Percentiles rank a stretch among this genome's conserved stretches.
Evolutionary conservation across 1,284 basidiomycete species (phyloP).

Genomic region (Pascua sp.): DNA sequence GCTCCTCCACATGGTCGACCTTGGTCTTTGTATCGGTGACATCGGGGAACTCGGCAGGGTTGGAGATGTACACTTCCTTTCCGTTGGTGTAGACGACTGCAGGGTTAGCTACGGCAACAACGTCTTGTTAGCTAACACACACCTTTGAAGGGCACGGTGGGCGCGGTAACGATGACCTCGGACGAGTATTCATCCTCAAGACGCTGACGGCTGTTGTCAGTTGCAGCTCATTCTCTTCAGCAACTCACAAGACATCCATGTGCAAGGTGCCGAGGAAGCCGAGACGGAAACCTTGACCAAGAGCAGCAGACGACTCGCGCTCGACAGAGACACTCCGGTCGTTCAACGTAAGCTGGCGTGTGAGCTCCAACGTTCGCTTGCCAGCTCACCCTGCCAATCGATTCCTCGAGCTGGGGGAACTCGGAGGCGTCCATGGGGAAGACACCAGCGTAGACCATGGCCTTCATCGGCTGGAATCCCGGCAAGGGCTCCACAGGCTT

Average conservation of each 20-base stretch:
- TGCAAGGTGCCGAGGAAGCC: conserved; percentile 95
- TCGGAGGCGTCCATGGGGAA: conserved; percentile 90
- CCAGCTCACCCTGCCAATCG: conserved; percentile 74
- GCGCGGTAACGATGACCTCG: conserved; percentile 84
- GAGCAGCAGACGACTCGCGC: conserved; percentile 84
- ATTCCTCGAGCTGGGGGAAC: conserved; percentile 92
- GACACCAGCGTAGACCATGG: conserved; percentile 95
- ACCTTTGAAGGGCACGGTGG: conserved; percentile 81
- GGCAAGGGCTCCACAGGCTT: conserved; percentile 75
- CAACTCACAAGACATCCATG: conserved; percentile 71
- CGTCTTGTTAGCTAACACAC: conserved; percentile 9
- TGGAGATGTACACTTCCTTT: conserved; percentile 67
- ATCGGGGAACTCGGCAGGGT: conserved; percentile 90
- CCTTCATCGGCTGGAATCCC: conserved; percentile 88
- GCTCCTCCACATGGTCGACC: conserved; percentile 77
- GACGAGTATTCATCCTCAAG: conserved; percentile 95
- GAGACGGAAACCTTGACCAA: conserved; percentile 91
- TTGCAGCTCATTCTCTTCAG: background rate
- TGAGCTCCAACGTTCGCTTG: conserved; percentile 10
- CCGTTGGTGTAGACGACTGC: conserved; percentile 68
- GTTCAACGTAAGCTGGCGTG: conserved; percentile 34
- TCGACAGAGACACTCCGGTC: conserved; percentile 70
- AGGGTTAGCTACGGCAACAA: no score
- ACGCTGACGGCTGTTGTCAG: conserved; percentile 60
- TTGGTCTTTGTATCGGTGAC: conserved; percentile 60